These are phyloP conservation scores for Phytophthora chlamydospora DNA, from an alignment of 352 stramenopile genomes.

Conservation along the genomic window DNA sequence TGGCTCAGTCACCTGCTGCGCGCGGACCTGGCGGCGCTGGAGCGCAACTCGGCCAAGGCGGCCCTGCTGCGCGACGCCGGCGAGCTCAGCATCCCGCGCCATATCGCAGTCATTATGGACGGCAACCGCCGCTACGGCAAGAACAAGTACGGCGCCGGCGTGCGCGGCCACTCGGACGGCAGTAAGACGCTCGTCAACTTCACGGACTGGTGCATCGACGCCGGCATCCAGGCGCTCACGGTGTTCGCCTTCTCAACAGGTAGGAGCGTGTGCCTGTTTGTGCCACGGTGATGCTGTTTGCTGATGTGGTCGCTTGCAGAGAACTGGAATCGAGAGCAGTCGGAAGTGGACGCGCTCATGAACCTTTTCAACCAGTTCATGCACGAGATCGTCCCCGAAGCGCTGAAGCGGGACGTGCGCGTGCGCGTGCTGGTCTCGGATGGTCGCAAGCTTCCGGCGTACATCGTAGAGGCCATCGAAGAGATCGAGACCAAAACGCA, in stretches of 20 bases:
- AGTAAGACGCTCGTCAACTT: slow-evolving; percentile 96
- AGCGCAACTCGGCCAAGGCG: slow-evolving; percentile 15
- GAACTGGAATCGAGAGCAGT: slow-evolving; percentile 93
- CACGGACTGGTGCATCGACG: slow-evolving; percentile 96
- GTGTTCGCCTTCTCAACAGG: slow-evolving; percentile 96
- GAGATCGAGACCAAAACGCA: slow-evolving; percentile 90
- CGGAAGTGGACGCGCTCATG: slow-evolving; percentile 94
- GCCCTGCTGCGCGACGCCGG: slow-evolving; percentile 5
- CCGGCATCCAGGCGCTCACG: slow-evolving; percentile 90
- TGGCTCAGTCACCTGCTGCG: slow-evolving; percentile 22
- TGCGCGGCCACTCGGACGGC: slow-evolving; percentile 94
- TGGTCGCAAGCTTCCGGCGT: slow-evolving; percentile 64
- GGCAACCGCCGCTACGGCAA: slow-evolving; percentile 96
- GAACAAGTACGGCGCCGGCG: slow-evolving; percentile 69
- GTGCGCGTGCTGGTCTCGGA: slow-evolving; percentile 92
- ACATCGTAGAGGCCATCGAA: slow-evolving; percentile 73
- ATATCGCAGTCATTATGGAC: slow-evolving; percentile 97
- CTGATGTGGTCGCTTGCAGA: slow-evolving; percentile 48
- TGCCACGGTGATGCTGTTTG: slow-evolving; percentile 3
- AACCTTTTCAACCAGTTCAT: slow-evolving; percentile 95
- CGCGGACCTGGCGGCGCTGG: slow-evolving; percentile 12
- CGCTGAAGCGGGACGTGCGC: slow-evolving; percentile 90
- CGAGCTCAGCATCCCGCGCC: slow-evolving; percentile 62
- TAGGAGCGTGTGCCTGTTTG: slow-evolving; percentile 10
- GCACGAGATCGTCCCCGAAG: slow-evolving; percentile 91